phyloP scores from a whole-genome alignment of 2,329 filamentous ascomycete species.

The Colletotrichum echinochloae region DNA sequence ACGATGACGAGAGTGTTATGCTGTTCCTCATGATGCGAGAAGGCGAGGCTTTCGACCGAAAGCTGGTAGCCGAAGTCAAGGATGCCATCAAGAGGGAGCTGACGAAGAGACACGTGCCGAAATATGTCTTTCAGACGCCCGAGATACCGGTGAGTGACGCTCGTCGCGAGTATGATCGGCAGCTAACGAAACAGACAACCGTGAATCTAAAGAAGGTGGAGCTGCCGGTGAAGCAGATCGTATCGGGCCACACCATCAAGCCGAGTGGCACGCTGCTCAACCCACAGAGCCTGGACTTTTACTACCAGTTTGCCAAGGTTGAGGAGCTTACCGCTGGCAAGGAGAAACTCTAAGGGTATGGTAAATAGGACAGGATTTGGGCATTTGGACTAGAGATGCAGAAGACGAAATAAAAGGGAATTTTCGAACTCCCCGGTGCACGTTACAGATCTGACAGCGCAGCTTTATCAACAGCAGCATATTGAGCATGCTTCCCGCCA shows the following conservation, averaged over 20 bases:
- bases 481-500: slow-evolving; percentile 53
- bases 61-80: slow-evolving; percentile 70
- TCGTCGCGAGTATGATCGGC: not conserved
- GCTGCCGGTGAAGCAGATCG: slow-evolving; percentile 85
- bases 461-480: slow-evolving; percentile 30
- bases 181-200: slow-evolving; percentile 69
- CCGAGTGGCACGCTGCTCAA: slow-evolving; percentile 83
- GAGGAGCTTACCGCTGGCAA: slow-evolving; percentile 66
- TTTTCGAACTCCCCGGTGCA: not conserved
- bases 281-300: slow-evolving; percentile 79
- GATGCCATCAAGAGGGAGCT: slow-evolving; percentile 73
- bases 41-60: slow-evolving; percentile 65
- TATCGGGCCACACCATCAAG: slow-evolving; percentile 79
- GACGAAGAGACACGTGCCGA: slow-evolving; percentile 81
- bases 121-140: slow-evolving; percentile 81
- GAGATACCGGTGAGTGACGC: slow-evolving; percentile 77
- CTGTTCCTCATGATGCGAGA: slow-evolving; percentile 68
- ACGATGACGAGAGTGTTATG: slow-evolving; percentile 66
- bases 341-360: slow-evolving; percentile 59
- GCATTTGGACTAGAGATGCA: not conserved
- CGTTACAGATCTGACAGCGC: slow-evolving; percentile 33
- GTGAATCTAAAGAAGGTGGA: slow-evolving; percentile 90
- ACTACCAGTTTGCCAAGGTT: slow-evolving; percentile 81
- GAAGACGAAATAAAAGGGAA: not conserved
- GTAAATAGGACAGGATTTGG: not conserved